Base-by-base conservation (phyloP, 23 red algal species). In the Gracilariopsis chorda region DNA sequence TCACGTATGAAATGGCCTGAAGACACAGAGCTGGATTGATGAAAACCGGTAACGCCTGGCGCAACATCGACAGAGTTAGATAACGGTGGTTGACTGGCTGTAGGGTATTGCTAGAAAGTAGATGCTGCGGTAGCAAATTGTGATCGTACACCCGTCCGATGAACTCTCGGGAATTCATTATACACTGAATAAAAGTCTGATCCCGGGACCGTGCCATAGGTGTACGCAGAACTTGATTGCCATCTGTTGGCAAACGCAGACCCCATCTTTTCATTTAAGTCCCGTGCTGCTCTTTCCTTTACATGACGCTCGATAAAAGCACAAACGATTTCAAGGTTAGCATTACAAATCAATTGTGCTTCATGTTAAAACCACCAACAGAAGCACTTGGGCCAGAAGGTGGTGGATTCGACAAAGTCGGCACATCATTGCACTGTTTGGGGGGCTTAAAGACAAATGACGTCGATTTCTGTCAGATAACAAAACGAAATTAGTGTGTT, bases 221-320 rank as follows among this genome's bases (percentile, higher is more conserved):
- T 56, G 24, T 84, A 84, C 27, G 77, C 59, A 33, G 69, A 53
- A 20, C 87, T 64, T 30, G 68, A 70, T 30, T 59, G 91, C 14
- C 91, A 48, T 25, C 81, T 80, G 23, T 48, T 57, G 0, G 91
- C 65, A 85, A 94, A 79, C 11, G 56, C 81, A 33, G 80, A 69
- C 23, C 75, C 63, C 29, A 94, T 81, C 45, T 84, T 88, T 35
- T 99, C 93, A 35, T 93, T 88, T 1, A 99, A 49, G 24, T 96
- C 90, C 35, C 91, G 74, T 0, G 68, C 71, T 37, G 94, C 83
- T 53, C 81, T 77, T 49, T 99, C 93, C 12, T 84, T 92, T 6
- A 91, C 97, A 25, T 91, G 90, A 37, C 88, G 87, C 65, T 99
- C 97, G 91, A 99, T 99, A 39, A 99, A 94, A 62, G 84, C 74